Evolutionary conservation across 768 basidiomycete species (phyloP), one percentile per base, ranked within the genome.

Genomic region (Phaffia australis): DNA sequence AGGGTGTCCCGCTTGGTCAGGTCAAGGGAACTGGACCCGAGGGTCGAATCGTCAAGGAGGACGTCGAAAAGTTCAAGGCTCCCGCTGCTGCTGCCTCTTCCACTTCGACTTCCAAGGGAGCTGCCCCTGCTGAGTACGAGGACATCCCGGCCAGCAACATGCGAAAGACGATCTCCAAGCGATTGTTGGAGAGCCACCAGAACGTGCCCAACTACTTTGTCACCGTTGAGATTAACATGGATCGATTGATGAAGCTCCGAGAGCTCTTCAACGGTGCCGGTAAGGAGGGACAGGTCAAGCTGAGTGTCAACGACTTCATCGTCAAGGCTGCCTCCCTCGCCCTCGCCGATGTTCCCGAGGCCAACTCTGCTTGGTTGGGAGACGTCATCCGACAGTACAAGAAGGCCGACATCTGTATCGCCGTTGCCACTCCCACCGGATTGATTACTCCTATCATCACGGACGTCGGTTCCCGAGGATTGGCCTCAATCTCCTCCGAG

Each of bases 271-370:
- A 99, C 83, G 75, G 76, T 69, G 73, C 77, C 68, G 87, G 88
- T 78, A 89, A 92, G 76, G 79, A 78, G 49, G 78, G 77, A 69
- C 78, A 79, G 75, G 75, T 72, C 65, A 94, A 93, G 80, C 83
- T 99, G 61, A 93, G 89, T 71, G 89, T 99, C 67, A 98, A 98
- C 77, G 95, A 99, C 79, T 99, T 99, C 76, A 84, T 99, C 73
- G 85, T 98, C 74, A 99, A 99, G 79, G 95, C 91, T 5, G 84
- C 87, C 42, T 84, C 87, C 11, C 87, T 90, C 72, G 93, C 95
- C 1, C 81, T 98, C 59, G 82, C 83, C 52, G 95, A 98, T 73
- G 93, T 98, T 35, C 95, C 95, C 56, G 95, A 98, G 76, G 93
- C 86, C 71, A 99, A 99, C 81, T 89, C 91, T 60, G 92, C 93